phyloP scores from a whole-genome alignment of 208 protist genomes.

The Leishmania tarentolae region DNA sequence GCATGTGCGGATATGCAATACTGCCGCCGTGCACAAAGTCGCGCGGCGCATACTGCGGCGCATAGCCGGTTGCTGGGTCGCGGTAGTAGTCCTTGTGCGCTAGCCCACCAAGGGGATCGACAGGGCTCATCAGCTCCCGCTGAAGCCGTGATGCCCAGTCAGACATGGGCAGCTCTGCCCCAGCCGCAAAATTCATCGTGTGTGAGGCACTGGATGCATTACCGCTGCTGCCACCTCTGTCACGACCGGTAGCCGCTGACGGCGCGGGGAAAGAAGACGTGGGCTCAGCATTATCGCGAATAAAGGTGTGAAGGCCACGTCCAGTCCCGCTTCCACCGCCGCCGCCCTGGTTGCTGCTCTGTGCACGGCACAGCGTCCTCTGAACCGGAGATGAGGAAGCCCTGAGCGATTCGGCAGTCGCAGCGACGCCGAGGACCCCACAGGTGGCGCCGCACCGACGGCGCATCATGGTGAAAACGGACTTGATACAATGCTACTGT shows the following conservation, averaged over 20 bases:
- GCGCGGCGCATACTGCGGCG: constrained; percentile 84
- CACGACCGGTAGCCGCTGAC: background rate
- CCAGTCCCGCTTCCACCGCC: constrained; percentile 7
- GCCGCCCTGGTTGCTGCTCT: constrained; percentile 21
- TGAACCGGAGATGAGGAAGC: background rate
- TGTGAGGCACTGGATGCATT: background rate
- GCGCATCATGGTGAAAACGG: constrained; percentile 38
- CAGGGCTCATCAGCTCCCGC: constrained; percentile 70
- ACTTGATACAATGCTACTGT: background rate
- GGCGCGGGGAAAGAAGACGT: constrained; percentile 17
- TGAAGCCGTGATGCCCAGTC: constrained; percentile 79
- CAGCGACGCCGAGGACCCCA: background rate
- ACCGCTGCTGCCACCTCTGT: background rate
- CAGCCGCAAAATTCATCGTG: background rate
- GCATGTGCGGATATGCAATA: constrained; percentile 67
- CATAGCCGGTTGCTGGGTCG: constrained; percentile 72
- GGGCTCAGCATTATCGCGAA: constrained; percentile 18
- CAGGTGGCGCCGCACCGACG: constrained; percentile 25
- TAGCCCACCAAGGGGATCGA: constrained; percentile 76
- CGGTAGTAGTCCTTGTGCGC: constrained; percentile 90
- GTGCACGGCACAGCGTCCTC: constrained; percentile 3
- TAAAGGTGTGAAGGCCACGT: constrained; percentile 22
- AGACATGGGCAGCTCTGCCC: background rate
- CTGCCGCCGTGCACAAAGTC: constrained; percentile 72
- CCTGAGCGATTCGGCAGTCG: background rate